These are phyloP conservation scores for Narthecium ossifragum DNA, from an alignment of 106 monocot species.

Conservation along the genomic window DNA sequence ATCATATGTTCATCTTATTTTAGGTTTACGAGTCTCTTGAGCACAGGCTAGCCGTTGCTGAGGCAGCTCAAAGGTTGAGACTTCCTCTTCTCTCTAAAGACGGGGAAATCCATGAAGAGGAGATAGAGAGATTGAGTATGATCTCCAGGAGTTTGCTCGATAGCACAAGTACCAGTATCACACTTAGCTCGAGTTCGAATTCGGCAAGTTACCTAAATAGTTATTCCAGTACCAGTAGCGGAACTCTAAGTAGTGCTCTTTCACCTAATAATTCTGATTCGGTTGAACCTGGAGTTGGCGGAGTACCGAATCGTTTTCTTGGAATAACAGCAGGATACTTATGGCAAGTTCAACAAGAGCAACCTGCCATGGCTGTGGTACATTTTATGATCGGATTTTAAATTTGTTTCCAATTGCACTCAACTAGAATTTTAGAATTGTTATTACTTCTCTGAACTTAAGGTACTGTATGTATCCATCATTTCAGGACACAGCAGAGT, in stretches of 20 bases:
- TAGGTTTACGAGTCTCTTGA: conserved; percentile 91
- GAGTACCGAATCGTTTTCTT: conserved; percentile 88
- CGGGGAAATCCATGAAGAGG: conserved; percentile 83
- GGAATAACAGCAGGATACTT: conserved; percentile 75
- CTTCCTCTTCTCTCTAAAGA: conserved; percentile 93
- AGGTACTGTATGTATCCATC: background rate
- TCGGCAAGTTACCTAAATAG: conserved; percentile 40
- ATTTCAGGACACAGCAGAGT: conserved; percentile 69
- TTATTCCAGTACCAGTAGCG: conserved; percentile 30
- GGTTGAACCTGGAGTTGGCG: conserved; percentile 81
- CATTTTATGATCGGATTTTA: too few species aligned
- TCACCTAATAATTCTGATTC: conserved; percentile 29
- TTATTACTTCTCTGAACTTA: too few species aligned
- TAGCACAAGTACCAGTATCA: conserved; percentile 49
- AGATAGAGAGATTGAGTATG: conserved; percentile 71
- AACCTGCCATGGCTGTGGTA: conserved; percentile 67
- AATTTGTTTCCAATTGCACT: too few species aligned
- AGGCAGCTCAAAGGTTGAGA: conserved; percentile 93
- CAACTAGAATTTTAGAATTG: too few species aligned
- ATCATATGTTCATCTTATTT: conserved; percentile 1
- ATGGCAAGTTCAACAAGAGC: conserved; percentile 66
- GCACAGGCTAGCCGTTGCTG: conserved; percentile 69
- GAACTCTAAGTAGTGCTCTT: conserved; percentile 17
- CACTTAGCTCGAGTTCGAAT: conserved; percentile 53
- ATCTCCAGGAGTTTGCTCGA: conserved; percentile 76